phyloP scores from a whole-genome alignment of 2,329 filamentous ascomycete species.

The Epichloe gansuensis region DNA sequence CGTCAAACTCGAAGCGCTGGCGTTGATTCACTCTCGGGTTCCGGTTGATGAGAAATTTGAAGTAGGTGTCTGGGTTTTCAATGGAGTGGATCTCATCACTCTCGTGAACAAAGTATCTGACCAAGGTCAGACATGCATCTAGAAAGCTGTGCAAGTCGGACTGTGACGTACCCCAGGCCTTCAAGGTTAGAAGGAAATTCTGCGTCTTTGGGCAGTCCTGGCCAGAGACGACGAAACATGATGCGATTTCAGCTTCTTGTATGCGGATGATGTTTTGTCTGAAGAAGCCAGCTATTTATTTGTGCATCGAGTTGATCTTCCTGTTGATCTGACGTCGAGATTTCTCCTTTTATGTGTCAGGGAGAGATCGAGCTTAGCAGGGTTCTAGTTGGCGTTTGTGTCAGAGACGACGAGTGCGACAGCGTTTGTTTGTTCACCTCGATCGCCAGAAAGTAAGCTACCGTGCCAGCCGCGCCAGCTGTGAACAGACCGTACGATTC shows the following conservation, averaged over 20 bases:
- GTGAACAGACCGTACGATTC: background rate
- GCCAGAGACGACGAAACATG: constrained; percentile 63
- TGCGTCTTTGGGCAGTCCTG: constrained; percentile 57
- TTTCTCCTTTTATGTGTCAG: background rate
- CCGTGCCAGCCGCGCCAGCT: background rate
- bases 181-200: constrained; percentile 52
- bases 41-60: constrained; percentile 59
- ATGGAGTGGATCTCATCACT: constrained; percentile 63
- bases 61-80: constrained; percentile 52
- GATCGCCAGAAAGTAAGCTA: background rate
- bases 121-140: background rate
- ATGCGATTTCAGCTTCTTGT: background rate
- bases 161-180: constrained; percentile 49
- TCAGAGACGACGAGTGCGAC: too few relatives aligned
- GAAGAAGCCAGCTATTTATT: background rate
- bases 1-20: constrained; percentile 61
- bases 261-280: background rate
- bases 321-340: background rate
- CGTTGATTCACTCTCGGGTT: constrained; percentile 67
- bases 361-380: background rate
- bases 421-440: background rate
- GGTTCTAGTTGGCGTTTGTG: background rate
- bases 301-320: background rate
- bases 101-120: constrained; percentile 66
- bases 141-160: background rate